Evolutionary conservation across 306 rosid genomes (phyloP).

Genomic region (Acacia acuminata): DNA sequence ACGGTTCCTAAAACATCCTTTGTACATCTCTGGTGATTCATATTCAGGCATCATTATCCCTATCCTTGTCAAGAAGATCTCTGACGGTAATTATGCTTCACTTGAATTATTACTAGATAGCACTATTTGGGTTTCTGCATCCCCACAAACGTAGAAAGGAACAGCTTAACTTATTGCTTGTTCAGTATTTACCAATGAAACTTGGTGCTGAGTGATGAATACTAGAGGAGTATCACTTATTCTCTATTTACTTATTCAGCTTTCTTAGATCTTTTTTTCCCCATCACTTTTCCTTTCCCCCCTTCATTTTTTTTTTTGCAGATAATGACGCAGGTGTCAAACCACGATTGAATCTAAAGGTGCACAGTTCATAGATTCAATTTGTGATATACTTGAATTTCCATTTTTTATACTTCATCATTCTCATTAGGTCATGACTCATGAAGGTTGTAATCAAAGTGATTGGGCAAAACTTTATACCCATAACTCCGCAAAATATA

Average conservation of each 20-base stretch:
- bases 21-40: conserved; percentile 40
- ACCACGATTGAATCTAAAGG: conserved; percentile 31
- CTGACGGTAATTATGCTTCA: conserved; percentile 21
- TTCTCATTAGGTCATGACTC: not conserved
- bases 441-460: not conserved
- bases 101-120: not conserved
- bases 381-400: not conserved
- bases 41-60: conserved; percentile 41
- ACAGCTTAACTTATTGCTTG: too few species aligned
- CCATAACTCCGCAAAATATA: too few species aligned
- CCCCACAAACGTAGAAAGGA: too few species aligned
- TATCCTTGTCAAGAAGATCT: conserved; percentile 20
- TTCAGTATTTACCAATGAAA: not conserved
- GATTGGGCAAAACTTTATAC: too few species aligned
- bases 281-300: not conserved
- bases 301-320: not conserved
- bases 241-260: not conserved
- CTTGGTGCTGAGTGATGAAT: not conserved
- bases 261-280: not conserved
- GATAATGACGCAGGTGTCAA: conserved; percentile 15
- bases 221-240: not conserved
- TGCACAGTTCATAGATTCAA: not conserved
- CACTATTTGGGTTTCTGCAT: too few species aligned
- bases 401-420: not conserved
- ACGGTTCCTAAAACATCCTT: conserved; percentile 14